These are phyloP conservation scores for Fraxinus xanthoxyloides DNA, from an alignment of 305 asterid genomes.

Conservation along the genomic window DNA sequence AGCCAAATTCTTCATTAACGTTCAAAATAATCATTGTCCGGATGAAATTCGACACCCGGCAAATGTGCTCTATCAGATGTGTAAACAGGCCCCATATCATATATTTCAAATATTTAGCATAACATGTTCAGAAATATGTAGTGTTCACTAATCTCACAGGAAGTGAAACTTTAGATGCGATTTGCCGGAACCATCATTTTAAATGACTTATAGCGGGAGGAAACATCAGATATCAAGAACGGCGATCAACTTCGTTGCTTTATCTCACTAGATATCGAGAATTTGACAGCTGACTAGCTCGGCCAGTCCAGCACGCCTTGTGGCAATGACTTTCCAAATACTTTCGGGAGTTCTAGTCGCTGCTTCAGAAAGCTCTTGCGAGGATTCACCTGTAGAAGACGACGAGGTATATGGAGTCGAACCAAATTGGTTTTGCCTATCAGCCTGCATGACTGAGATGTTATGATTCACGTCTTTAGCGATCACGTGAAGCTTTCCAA, in stretches of 20 bases:
- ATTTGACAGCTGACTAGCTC: constrained; percentile 82
- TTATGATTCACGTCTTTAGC: constrained; percentile 64
- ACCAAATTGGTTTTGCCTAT: constrained; percentile 38
- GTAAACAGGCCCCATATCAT: not conserved
- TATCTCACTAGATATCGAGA: constrained; percentile 49
- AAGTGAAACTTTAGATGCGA: not conserved
- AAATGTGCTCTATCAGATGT: not conserved
- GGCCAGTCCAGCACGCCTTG: constrained; percentile 40
- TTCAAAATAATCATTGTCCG: not conserved
- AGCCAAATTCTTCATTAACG: not conserved
- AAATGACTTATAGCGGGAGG: not conserved
- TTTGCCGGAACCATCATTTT: not conserved
- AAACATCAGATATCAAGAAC: not conserved
- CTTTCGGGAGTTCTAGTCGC: constrained; percentile 37
- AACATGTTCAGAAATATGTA: not conserved
- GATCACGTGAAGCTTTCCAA: constrained; percentile 73
- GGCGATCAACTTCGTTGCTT: not conserved
- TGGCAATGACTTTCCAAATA: constrained; percentile 55
- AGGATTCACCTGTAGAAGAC: constrained; percentile 34
- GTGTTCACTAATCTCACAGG: constrained; percentile 4
- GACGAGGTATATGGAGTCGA: constrained; percentile 41
- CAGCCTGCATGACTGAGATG: constrained; percentile 67
- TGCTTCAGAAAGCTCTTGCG: constrained; percentile 39
- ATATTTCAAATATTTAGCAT: not conserved
- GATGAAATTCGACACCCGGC: not conserved